phyloP scores from a whole-genome alignment of 768 basidiomycete species.

The Roridomyces roridus region DNA sequence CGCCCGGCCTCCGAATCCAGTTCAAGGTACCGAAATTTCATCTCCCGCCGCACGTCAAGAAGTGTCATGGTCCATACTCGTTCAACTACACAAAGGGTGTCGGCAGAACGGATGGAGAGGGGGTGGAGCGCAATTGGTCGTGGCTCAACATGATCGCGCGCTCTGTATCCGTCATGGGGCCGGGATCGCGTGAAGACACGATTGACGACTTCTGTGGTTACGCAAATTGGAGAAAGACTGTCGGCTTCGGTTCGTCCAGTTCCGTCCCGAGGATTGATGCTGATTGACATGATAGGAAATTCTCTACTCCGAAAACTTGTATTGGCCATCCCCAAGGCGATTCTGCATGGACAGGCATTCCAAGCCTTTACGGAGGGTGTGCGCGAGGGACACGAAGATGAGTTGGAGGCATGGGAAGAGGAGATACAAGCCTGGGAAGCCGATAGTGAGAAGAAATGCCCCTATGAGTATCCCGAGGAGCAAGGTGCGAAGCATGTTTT shows the following conservation, averaged over 20 bases:
- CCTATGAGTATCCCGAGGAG: slow-evolving; percentile 21
- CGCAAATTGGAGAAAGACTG: slow-evolving; percentile 30
- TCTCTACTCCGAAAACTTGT: slow-evolving; percentile 16
- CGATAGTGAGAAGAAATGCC: slow-evolving; percentile 13
- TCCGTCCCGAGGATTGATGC: neutral
- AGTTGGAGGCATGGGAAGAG: slow-evolving; percentile 25
- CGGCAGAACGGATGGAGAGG: slow-evolving; percentile 41
- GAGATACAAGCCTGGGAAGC: slow-evolving; percentile 19
- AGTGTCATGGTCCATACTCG: slow-evolving; percentile 30
- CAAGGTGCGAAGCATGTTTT: slow-evolving; percentile 17
- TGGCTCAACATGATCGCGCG: slow-evolving; percentile 23
- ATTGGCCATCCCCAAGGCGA: slow-evolving; percentile 26
- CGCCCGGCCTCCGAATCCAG: neutral
- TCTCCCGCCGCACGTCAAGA: slow-evolving; percentile 30
- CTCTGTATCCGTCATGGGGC: slow-evolving; percentile 26
- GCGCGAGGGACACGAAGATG: too few species aligned
- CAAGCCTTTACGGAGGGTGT: too few species aligned
- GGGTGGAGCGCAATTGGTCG: slow-evolving; percentile 40
- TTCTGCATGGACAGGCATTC: slow-evolving; percentile 14
- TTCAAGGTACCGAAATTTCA: slow-evolving; percentile 42
- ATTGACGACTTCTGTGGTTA: slow-evolving; percentile 32
- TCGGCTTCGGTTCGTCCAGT: slow-evolving; percentile 21
- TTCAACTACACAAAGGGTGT: slow-evolving; percentile 34
- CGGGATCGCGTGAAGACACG: slow-evolving; percentile 27
- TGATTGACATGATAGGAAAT: slow-evolving; percentile 14